Percentiles rank a stretch among this genome's conserved stretches.
Conservation (phyloP, 345 rosid species). For the Carallia brachiata region DNA sequence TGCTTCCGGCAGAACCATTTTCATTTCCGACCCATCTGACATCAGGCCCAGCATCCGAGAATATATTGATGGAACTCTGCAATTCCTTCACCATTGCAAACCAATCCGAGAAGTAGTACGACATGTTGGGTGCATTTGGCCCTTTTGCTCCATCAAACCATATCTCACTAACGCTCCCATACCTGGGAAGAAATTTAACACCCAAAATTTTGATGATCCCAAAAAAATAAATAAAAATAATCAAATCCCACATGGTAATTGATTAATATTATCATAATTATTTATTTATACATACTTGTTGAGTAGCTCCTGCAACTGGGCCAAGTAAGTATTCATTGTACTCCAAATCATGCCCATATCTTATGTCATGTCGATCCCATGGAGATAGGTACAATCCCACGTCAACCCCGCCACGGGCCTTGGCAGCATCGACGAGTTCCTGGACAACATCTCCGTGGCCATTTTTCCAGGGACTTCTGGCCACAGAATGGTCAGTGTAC, state of each 20-base stretch:
- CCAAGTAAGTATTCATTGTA: constrained; percentile 71
- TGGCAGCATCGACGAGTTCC: constrained; percentile 49
- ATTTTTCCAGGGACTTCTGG: constrained; percentile 53
- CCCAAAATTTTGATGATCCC: no score
- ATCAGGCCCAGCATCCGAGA: constrained; percentile 74
- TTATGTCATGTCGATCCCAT: constrained; percentile 67
- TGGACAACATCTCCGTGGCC: constrained; percentile 62
- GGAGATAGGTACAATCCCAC: constrained; percentile 67
- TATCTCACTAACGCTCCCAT: constrained; percentile 59
- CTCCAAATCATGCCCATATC: constrained; percentile 56
- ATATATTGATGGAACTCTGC: constrained; percentile 66
- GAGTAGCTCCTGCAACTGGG: constrained; percentile 67
- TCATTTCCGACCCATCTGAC: constrained; percentile 50
- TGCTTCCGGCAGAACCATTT: constrained; percentile 51
- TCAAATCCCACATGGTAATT: no score
- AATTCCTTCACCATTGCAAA: constrained; percentile 71
- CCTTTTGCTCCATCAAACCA: constrained; percentile 86
- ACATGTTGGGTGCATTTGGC: constrained; percentile 52
- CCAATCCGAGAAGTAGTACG: constrained; percentile 51
- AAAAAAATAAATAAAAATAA: no score
- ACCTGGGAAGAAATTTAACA: constrained; percentile 24
- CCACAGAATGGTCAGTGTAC: constrained; percentile 64
- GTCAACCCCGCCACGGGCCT: constrained; percentile 40
- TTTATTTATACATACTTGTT: constrained; percentile 28
- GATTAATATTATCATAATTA: no score